Conservation (phyloP, 106 monocot genomes). For the Dendrobium catenatum region DNA sequence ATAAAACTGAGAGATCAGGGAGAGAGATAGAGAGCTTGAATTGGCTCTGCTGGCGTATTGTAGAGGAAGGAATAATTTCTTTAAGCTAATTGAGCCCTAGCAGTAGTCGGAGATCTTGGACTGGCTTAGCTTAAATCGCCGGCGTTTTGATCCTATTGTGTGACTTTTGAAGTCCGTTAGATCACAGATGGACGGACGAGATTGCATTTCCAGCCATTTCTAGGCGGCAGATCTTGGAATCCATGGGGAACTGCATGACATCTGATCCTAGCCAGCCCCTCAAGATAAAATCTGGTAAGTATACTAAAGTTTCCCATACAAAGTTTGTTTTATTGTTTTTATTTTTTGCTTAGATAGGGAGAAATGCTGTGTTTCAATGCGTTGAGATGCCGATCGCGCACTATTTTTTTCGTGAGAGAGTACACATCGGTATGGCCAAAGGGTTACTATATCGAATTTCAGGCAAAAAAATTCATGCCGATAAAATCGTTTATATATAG, state of each 20-base stretch:
- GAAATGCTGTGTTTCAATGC: not conserved
- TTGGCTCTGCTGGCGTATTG: not conserved
- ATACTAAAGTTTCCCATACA: not conserved
- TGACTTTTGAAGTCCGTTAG: not conserved
- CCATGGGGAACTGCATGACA: slow-evolving; percentile 7
- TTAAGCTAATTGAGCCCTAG: not conserved
- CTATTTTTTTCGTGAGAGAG: not conserved
- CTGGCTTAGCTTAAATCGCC: not conserved
- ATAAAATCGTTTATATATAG: not conserved
- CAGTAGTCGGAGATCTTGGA: not conserved
- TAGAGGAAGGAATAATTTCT: not conserved
- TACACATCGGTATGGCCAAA: not conserved
- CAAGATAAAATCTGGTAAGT: not conserved
- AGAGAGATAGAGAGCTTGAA: not conserved
- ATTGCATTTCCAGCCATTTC: not conserved
- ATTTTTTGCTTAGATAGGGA: no score
- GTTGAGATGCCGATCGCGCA: not conserved
- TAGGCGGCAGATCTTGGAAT: not conserved
- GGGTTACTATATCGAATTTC: not conserved
- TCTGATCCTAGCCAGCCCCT: slow-evolving; percentile 4
- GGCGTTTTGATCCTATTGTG: not conserved
- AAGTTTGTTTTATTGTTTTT: not conserved
- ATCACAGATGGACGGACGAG: slow-evolving; percentile 1
- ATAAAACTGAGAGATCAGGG: not conserved
- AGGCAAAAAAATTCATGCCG: not conserved